These are phyloP conservation scores for Fusarium drepaniforme DNA, from an alignment of 2,329 filamentous ascomycete species.

Conservation along the genomic window DNA sequence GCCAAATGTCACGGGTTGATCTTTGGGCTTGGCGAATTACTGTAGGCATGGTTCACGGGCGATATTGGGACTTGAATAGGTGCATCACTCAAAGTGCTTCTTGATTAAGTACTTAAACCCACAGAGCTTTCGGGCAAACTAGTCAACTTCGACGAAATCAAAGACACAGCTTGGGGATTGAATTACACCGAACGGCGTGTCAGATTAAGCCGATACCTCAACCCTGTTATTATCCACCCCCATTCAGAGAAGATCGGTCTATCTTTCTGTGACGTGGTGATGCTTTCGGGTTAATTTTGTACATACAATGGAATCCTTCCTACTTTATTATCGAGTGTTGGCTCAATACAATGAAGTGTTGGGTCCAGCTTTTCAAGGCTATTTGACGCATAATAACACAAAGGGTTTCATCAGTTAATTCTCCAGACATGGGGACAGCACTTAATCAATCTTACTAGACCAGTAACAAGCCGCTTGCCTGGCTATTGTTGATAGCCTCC, in stretches of 20 bases:
- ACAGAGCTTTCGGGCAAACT: neutral
- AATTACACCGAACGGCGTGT: neutral
- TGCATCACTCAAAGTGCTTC: accelerated
- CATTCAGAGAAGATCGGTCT: neutral
- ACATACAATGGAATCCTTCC: neutral
- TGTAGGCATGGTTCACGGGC: neutral
- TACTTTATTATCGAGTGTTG: neutral
- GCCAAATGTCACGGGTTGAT: neutral
- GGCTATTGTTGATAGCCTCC: too few species aligned
- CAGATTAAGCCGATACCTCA: neutral
- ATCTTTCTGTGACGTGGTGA: neutral
- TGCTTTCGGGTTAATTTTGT: neutral
- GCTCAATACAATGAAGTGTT: neutral
- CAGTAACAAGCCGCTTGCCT: too few species aligned
- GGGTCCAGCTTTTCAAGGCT: neutral
- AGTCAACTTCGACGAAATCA: neutral
- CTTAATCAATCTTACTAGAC: too few species aligned
- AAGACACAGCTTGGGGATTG: neutral
- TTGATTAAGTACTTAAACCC: neutral
- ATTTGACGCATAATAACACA: neutral
- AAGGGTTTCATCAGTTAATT: too few species aligned
- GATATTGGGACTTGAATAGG: neutral
- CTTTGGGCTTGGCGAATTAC: neutral
- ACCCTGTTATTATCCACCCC: neutral
- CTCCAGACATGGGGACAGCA: too few species aligned